Evolutionary conservation across 306 rosid genomes (phyloP), one percentile per base, ranked within the genome.

Genomic region (Oxytropis ochrocephala): DNA sequence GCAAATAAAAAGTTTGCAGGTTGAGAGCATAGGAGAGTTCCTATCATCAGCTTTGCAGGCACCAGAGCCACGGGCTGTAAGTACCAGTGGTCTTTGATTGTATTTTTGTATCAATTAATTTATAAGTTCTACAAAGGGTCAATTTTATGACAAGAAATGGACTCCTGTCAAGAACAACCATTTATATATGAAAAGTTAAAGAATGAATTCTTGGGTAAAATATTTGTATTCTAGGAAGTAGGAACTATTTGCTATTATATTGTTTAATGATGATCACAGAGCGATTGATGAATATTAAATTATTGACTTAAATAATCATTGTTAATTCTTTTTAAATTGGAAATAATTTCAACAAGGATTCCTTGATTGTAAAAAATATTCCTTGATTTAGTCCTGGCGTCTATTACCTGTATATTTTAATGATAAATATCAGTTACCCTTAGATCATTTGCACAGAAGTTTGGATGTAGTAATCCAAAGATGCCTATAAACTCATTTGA

Each of bases 1-100:
- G 85, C 98, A 94, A 87, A 94, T 94, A 74, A 90, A 94, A 80
- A 90, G 98, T 83, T 80, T 94, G 95, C 95, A 91, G 85, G 96
- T 94, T 72, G 83, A 74, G 77, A 94, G 97, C 84, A 89, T 94
- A 65, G 98, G 95, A 44, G 91, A 76, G 75, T 88, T 94, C 87
- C 83, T 94, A 77, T 94, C 98, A 54, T 82, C 98, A 63, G 97
- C 98, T 70, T 78, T 94, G 79, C 98, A 88, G 80, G 96, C 97
- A 32, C 97, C 97, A 44, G 78, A 87, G 57, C 89, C 85, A 62
- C 86, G 88, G 51, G 51, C 98, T 62, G 98, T 92, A 83, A 84
- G 95, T 83, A 50, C 46, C 60, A 19, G 56, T 65, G 41, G 52
- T 58, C 42, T 74, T 61, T 11, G 3, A 7, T 73, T 57, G 17